phyloP scores from a whole-genome alignment of 2,329 filamentous ascomycete species.

The Colletotrichum orbiculare region DNA sequence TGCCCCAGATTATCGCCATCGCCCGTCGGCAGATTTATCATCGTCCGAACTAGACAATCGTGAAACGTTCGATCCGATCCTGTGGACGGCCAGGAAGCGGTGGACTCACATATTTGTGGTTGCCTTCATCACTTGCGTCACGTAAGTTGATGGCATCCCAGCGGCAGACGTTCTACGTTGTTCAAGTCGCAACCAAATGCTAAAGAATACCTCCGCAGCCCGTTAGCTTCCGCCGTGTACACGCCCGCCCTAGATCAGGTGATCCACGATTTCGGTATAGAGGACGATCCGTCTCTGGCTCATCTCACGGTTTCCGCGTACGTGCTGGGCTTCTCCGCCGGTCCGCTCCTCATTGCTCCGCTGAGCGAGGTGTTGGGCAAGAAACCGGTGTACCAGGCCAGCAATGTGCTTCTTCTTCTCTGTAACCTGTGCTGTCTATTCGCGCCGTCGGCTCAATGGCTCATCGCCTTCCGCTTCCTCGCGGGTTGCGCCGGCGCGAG shows the following conservation, averaged over 20 bases:
- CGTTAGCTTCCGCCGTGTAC: slow-evolving; percentile 27
- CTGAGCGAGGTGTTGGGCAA: slow-evolving; percentile 8
- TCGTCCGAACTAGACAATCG: slow-evolving; percentile 2
- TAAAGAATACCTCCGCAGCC: background rate
- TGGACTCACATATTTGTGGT: slow-evolving; percentile 27
- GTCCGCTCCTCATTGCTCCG: slow-evolving; percentile 21
- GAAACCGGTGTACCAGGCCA: slow-evolving; percentile 15
- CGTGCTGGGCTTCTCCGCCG: slow-evolving; percentile 26
- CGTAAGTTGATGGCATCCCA: slow-evolving; percentile 1
- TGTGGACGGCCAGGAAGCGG: slow-evolving; percentile 25
- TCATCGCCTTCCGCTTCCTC: slow-evolving; percentile 23
- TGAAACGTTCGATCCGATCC: slow-evolving; percentile 15
- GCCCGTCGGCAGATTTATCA: slow-evolving; percentile 5
- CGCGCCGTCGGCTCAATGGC: slow-evolving; percentile 17
- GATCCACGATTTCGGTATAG: slow-evolving; percentile 14
- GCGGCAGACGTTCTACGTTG: too few species aligned
- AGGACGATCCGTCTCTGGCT: slow-evolving; percentile 12
- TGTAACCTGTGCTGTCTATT: slow-evolving; percentile 24
- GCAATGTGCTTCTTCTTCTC: slow-evolving; percentile 17
- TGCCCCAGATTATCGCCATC: background rate
- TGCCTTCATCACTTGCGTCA: slow-evolving; percentile 19
- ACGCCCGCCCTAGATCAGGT: slow-evolving; percentile 23
- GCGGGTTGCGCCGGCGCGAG: slow-evolving; percentile 23
- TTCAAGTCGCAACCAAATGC: too few species aligned
- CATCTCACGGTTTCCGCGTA: slow-evolving; percentile 25